Evolutionary conservation across 1,139 yeast genomes (phyloP).

Genomic region (Lodderomyces metapsilosis): DNA sequence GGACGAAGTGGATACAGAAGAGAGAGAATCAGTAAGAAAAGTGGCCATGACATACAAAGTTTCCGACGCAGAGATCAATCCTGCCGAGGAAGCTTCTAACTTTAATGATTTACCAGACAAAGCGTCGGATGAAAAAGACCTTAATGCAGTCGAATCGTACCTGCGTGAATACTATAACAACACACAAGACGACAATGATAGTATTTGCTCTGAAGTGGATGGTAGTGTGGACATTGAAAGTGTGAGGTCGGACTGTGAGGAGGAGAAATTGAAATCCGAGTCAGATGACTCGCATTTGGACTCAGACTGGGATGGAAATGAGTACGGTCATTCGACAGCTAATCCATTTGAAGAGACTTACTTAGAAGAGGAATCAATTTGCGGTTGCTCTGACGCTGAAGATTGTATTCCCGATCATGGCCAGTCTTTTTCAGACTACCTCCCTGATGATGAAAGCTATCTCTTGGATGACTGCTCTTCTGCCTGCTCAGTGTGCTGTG

Average conservation of each 20-base stretch:
- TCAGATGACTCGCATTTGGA: not conserved
- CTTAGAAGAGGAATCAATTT: not conserved
- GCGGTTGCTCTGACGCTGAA: not conserved
- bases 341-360: not conserved
- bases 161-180: too few relatives aligned
- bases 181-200: not conserved
- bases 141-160: too few relatives aligned
- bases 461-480: too few relatives aligned
- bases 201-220: not conserved
- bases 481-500: too few relatives aligned
- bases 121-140: not conserved
- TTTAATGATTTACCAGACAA: too few relatives aligned
- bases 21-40: not conserved
- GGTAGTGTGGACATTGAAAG: not conserved
- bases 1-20: conserved; percentile 5
- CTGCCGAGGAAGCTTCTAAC: too few relatives aligned
- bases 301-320: conserved; percentile 7
- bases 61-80: too few relatives aligned
- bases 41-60: too few relatives aligned
- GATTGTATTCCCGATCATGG: too few relatives aligned
- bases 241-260: not conserved
- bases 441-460: too few relatives aligned
- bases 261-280: not conserved
- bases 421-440: too few relatives aligned
- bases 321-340: conserved; percentile 7